Evolutionary conservation across 2,329 filamentous ascomycete species (phyloP), one percentile per base, ranked within the genome.

Genomic region (Volutella citrinella): DNA sequence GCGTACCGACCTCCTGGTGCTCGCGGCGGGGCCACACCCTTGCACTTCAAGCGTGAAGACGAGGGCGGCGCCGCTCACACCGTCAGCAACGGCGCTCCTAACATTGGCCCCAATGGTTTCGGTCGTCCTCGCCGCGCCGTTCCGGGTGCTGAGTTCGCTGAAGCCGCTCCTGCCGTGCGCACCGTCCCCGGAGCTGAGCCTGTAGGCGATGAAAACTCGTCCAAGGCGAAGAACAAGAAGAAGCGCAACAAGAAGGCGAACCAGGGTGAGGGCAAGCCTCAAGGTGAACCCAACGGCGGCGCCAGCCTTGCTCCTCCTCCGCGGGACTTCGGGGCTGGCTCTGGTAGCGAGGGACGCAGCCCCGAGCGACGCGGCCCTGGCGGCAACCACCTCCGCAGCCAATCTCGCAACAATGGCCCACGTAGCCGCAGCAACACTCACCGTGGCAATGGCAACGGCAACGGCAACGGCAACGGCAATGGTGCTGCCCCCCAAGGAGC

Each of bases 211-310:
- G 84, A 88, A 41, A 86, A 80, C 84, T 34, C 89, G 86, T 10
- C 70, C 87, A 61, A 57, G 51, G 96, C 96, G 74, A 96, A 96
- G 76, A 96, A 96, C 68, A 97, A 97, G 79, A 97, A 97, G 79
- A 97, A 97, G 78, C 80, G 93, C 46, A 77, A 73, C 48, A 96
- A 94, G 74, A 97, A 96, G 68, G 78, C 78, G 32, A 93, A 90
- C 59, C 89, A 93, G 28, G 76, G 72, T 6, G 86, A 87, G 13
- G 79, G 77, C 30, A 82, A 80, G 32, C 46, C 50, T 11, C 60
- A 65, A 36, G 56, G 56, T 14, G 68, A 70, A 36, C 66, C 59
- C 22, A 68, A 68, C 52, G 64, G 64, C 42, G 59, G 71, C 53
- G 67, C 63, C 25, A 65, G 57, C 56, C 68, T 72, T 50, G 72